Evolutionary conservation across 441 rosid species (phyloP).

Genomic region (Erysimum cheiri): DNA sequence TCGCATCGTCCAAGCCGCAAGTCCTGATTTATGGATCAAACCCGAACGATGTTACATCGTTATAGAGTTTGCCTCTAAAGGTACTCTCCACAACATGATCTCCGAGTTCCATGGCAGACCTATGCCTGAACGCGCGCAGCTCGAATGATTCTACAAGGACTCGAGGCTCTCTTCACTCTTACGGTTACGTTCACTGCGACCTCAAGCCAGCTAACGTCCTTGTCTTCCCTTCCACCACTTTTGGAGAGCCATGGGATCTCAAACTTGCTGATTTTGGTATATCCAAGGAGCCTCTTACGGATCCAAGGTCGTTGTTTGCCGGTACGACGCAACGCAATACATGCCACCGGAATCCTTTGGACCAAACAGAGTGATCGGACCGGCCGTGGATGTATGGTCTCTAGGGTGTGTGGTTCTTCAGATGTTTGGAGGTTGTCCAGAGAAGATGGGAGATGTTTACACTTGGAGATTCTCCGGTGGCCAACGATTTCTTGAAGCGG

Average conservation of each 20-base stretch:
- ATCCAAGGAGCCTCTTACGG: slow-evolving; percentile 14
- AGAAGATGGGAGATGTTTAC: not conserved
- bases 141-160: slow-evolving; percentile 30
- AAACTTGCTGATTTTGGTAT: slow-evolving; percentile 30
- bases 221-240: not conserved
- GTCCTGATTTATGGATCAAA: not conserved
- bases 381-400: slow-evolving; percentile 26
- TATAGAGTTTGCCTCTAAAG: slow-evolving; percentile 28
- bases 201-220: slow-evolving; percentile 36
- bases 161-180: slow-evolving; percentile 8
- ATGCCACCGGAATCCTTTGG: slow-evolving; percentile 22
- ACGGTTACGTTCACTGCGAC: slow-evolving; percentile 35
- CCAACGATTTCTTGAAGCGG: not conserved
- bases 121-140: slow-evolving; percentile 17
- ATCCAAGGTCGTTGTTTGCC: slow-evolving; percentile 6
- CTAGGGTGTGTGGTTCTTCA: not conserved
- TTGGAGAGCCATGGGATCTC: slow-evolving; percentile 25
- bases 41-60: slow-evolving; percentile 10
- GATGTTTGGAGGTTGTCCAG: not conserved
- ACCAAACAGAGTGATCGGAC: not conserved
- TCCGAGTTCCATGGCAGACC: slow-evolving; percentile 2
- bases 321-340: slow-evolving; percentile 16
- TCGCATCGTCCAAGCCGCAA: slow-evolving; percentile 3
- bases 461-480: not conserved
- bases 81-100: slow-evolving; percentile 17